These are phyloP conservation scores for Vitis rotundifolia DNA, from an alignment of 164 flowering plant species.

Conservation along the genomic window DNA sequence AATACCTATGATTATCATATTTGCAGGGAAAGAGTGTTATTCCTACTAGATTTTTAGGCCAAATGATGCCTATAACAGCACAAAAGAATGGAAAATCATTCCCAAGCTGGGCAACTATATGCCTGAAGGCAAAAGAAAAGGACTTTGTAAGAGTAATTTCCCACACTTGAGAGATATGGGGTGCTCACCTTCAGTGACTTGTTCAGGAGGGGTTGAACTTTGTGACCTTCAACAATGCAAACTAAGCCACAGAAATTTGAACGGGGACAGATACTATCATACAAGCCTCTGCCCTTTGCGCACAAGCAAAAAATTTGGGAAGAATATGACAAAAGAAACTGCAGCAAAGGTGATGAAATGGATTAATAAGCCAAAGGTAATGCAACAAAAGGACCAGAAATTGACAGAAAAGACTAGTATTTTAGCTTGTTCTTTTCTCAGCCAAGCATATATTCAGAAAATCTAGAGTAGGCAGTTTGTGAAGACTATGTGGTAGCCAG, in stretches of 20 bases:
- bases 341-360: background rate
- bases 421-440: slow-evolving; percentile 1
- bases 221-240: background rate
- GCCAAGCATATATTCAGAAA: background rate
- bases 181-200: too few species aligned
- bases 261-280: too few species aligned
- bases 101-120: too few species aligned
- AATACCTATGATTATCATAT: too few species aligned
- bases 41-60: too few species aligned
- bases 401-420: slow-evolving; percentile 3
- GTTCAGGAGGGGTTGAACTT: too few species aligned
- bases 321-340: background rate
- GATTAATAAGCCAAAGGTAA: background rate
- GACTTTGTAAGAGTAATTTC: too few species aligned
- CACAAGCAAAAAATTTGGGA: background rate
- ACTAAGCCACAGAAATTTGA: background rate
- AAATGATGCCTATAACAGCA: too few species aligned
- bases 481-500: background rate
- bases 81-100: too few species aligned
- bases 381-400: background rate
- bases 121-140: too few species aligned
- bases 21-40: too few species aligned
- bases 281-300: background rate
- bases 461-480: background rate
- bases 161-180: too few species aligned